Evolutionary conservation across 331 rosid species (phyloP).

Genomic region (Telfairia occidentalis): DNA sequence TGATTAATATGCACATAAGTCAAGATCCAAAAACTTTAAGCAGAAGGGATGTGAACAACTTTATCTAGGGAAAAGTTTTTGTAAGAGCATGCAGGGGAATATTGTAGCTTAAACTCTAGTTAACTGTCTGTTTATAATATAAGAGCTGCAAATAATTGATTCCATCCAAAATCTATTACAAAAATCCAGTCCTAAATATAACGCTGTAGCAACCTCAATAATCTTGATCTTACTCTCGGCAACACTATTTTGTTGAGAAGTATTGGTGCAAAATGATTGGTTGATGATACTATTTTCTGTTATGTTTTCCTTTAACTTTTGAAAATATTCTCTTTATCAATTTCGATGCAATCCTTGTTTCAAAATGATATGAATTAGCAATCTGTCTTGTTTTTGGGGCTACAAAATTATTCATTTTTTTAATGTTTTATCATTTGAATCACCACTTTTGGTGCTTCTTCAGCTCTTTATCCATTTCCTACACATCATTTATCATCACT

Average conservation of each 20-base stretch:
- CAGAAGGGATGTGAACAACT: neutral
- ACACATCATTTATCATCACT: constrained; percentile 17
- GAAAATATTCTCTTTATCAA: neutral
- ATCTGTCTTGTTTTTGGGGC: neutral
- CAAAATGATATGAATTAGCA: neutral
- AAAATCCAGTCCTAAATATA: neutral
- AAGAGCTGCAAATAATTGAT: neutral
- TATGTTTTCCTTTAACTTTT: neutral
- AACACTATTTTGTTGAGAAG: neutral
- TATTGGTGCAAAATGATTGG: neutral
- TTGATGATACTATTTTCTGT: neutral
- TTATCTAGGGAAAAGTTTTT: neutral
- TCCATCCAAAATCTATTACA: neutral
- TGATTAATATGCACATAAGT: neutral
- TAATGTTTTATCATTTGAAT: neutral
- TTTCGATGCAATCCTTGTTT: neutral
- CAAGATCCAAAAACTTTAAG: neutral
- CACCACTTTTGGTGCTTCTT: neutral
- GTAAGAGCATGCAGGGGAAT: neutral
- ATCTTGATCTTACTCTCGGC: neutral
- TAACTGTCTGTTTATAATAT: neutral
- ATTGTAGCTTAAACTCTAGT: neutral
- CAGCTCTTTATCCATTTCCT: neutral
- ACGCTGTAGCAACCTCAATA: neutral
- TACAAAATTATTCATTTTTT: neutral